Evolutionary conservation across 2,329 filamentous ascomycete species (phyloP), one percentile per base, ranked within the genome.

Genomic region (Fusarium albosuccineum): DNA sequence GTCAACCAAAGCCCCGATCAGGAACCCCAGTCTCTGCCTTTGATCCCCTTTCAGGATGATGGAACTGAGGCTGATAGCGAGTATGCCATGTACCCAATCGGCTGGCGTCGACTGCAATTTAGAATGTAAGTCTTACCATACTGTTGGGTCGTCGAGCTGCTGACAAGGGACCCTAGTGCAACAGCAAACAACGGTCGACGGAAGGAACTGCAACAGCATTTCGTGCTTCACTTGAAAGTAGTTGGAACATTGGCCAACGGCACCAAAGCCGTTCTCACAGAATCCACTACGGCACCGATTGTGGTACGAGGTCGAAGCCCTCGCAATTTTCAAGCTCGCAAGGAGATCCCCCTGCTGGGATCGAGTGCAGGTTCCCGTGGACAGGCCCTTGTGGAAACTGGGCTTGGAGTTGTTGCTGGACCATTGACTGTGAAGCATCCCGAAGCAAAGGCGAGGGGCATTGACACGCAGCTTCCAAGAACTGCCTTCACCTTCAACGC

Each of bases 171-270:
- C 41, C 26, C 39, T 59, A 89, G 95, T 77, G 95, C 95, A 16
- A 98, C 95, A 9, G 95, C 95, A 58, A 98, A 98, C 81, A 98
- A 98, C 76, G 95, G 95, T 10, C 89, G 95, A 62, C 87, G 95
- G 66, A 97, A 97, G 81, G 95, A 98, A 77, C 86, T 98, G 45
- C 95, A 98, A 76, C 95, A 98, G 76, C 95, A 98, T 80, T 98
- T 98, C 78, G 90, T 97, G 10, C 86, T 98, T 60, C 91, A 94
- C 66, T 82, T 98, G 52, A 97, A 95, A 78, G 90, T 97, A 9
- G 84, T 94, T 67, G 94, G 91, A 14, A 96, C 93, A 0, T 82
- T 98, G 50, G 87, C 92, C 1, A 96, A 93, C 63, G 93, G 93
- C n/a, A 86, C 86, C 34, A 97, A 94, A 78, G 86, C 93, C 34